Percentiles rank a stretch among this genome's conserved stretches.
These are phyloP conservation scores for Cercis canadensis DNA, from an alignment of 306 rosid species.

Conservation along the genomic window DNA sequence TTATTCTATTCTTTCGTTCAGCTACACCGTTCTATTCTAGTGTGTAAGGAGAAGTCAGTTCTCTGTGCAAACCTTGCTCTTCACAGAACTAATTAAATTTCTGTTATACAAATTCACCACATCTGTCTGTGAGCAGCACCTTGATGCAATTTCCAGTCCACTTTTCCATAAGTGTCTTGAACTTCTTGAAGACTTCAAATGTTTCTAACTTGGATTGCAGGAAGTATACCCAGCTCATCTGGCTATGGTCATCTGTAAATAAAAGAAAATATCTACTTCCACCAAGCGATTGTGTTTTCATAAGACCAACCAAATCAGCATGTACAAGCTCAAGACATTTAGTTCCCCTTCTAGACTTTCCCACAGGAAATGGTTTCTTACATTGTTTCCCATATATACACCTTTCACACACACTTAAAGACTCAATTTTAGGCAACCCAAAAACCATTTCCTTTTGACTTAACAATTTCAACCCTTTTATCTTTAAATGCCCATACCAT, in stretches of 20 bases:
- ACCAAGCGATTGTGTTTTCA: not conserved
- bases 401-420: not conserved
- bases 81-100: not conserved
- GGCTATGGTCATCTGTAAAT: not conserved
- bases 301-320: not conserved
- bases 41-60: not conserved
- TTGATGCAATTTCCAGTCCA: no score
- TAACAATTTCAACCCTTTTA: not conserved
- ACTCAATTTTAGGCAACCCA: not conserved
- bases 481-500: not conserved
- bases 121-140: not conserved
- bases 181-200: not conserved
- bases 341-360: not conserved
- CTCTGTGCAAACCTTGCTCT: not conserved
- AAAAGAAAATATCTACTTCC: not conserved
- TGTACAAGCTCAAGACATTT: not conserved
- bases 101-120: not conserved
- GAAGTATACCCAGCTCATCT: not conserved
- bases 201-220: not conserved
- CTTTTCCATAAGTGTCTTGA: not conserved
- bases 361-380: not conserved
- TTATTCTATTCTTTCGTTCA: no score
- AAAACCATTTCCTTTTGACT: not conserved
- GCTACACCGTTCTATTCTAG: not conserved
- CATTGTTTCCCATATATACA: not conserved